Evolutionary conservation across 2,329 filamentous ascomycete species (phyloP).

Genomic region (Drechslera avenae): DNA sequence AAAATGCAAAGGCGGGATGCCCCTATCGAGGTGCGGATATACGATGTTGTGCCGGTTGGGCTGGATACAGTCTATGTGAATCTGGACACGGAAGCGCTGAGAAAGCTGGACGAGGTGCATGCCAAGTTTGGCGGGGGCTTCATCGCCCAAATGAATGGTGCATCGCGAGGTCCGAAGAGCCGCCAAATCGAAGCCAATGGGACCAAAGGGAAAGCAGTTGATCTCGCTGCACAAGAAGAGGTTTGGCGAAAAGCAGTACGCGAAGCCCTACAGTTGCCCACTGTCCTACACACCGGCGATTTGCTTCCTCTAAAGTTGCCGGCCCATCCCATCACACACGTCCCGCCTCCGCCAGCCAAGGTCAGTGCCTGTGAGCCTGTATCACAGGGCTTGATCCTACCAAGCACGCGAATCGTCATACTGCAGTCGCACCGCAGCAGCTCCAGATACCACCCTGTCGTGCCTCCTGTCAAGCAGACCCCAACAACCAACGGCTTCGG

Average conservation of each 20-base stretch:
- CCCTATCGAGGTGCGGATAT: slow-evolving; percentile 80
- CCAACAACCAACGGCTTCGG: slow-evolving; percentile 63
- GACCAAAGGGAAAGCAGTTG: slow-evolving; percentile 24
- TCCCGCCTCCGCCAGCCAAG: slow-evolving; percentile 80
- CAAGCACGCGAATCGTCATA: slow-evolving; percentile 82
- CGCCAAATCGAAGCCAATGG: slow-evolving; percentile 48
- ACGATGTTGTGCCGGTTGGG: slow-evolving; percentile 79
- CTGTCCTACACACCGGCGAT: slow-evolving; percentile 83
- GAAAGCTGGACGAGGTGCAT: slow-evolving; percentile 80
- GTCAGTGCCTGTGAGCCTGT: slow-evolving; percentile 95
- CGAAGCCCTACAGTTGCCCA: slow-evolving; percentile 72
- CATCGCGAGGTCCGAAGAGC: slow-evolving; percentile 37
- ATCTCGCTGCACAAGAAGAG: slow-evolving; percentile 38
- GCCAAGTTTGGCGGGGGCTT: slow-evolving; percentile 77
- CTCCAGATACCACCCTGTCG: slow-evolving; percentile 57
- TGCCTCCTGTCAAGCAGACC: slow-evolving; percentile 51
- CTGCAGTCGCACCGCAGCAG: slow-evolving; percentile 62
- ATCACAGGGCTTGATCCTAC: slow-evolving; percentile 78
- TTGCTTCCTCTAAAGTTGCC: slow-evolving; percentile 76
- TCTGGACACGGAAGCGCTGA: slow-evolving; percentile 79
- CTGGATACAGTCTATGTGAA: slow-evolving; percentile 87
- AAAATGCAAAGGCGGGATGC: slow-evolving; percentile 75
- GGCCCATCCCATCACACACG: slow-evolving; percentile 83
- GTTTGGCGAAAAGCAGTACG: slow-evolving; percentile 61
- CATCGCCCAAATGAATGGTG: slow-evolving; percentile 40